Base-by-base conservation (phyloP, 352 stramenopile species). In the Globisporangium camurandrum region DNA sequence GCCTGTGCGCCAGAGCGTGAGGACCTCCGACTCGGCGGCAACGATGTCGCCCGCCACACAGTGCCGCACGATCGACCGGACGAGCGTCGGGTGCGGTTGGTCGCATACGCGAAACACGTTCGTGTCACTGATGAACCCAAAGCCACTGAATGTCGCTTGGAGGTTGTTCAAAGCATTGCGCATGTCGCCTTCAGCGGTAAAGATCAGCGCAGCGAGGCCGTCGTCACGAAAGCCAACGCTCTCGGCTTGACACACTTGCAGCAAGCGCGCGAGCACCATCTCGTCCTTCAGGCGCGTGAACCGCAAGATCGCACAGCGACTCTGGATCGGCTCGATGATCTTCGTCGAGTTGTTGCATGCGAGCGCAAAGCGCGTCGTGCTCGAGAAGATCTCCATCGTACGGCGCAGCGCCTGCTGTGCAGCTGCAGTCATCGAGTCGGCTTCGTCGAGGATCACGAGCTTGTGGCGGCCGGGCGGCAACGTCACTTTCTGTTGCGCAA, bases 301-400 rank as follows among this genome's bases (percentile, higher is more conserved):
- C 4, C 97, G 92, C 27, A 99, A 68, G 60, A 99, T 99, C 38
- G 97, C 96, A 47, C 96, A 98, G 48, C 97, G 88, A 61, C 77
- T 97, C 86, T 99, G 80, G 63, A 99, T 99, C 26, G 97, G 95
- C 69, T 99, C 96, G 64, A 99, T 99, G 62, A 99, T 98, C 80
- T 99, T 99, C 24, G 93, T 98, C 22, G 85, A 98, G 44, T 97
- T 90, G 74, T 99, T 99, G 73, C 97, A 99, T 4, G 96, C 96
- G 47, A 99, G 67, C 14, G 96, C 97, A 67, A 99, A 99, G 3
- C 97, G 85, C 38, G 96, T 99, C 6, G 96, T 98, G 55, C 82
- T 84, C 41, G 94, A 98, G 67, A 98, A 99, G 26, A 99, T 88
- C 79, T 99, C 97, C 96, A 99, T 99, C 2, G 95, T 99, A 34